phyloP scores from a whole-genome alignment of 2,329 filamentous ascomycete species.

The Calonectria hongkongensis region DNA sequence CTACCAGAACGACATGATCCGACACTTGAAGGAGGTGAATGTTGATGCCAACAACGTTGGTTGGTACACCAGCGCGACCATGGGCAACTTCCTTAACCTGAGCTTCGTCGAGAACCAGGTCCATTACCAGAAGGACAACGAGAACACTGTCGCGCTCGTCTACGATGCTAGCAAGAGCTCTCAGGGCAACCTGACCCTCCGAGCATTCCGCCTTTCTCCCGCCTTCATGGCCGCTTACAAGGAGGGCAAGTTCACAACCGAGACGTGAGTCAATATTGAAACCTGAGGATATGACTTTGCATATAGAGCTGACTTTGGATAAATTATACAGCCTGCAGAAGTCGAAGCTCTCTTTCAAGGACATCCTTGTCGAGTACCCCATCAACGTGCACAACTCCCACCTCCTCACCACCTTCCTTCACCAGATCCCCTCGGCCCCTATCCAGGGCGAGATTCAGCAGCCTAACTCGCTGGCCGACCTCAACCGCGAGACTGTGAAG shows the following conservation, averaged over 20 bases:
- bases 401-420: slow-evolving; percentile 94
- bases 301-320: slow-evolving; percentile 43
- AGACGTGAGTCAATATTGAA: slow-evolving; percentile 78
- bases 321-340: slow-evolving; percentile 84
- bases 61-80: slow-evolving; percentile 98
- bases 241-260: slow-evolving; percentile 97
- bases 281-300: not conserved
- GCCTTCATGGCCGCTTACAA: slow-evolving; percentile 94
- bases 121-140: slow-evolving; percentile 97
- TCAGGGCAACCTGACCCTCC: slow-evolving; percentile 90
- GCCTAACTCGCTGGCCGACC: slow-evolving; percentile 85
- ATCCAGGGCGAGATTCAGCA: slow-evolving; percentile 80
- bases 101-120: slow-evolving; percentile 98
- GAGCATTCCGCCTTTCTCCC: slow-evolving; percentile 92
- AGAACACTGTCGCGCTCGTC: slow-evolving; percentile 89
- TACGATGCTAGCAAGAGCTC: slow-evolving; percentile 97
- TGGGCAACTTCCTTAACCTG: slow-evolving; percentile 98
- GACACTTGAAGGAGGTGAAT: slow-evolving; percentile 96
- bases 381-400: slow-evolving; percentile 97
- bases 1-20: slow-evolving; percentile 98
- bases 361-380: slow-evolving; percentile 93
- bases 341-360: slow-evolving; percentile 93
- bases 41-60: slow-evolving; percentile 98
- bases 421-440: slow-evolving; percentile 86
- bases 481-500: slow-evolving; percentile 78